phyloP scores from a whole-genome alignment of 192 early-diverging fungal species.

The Podila verticillata region DNA sequence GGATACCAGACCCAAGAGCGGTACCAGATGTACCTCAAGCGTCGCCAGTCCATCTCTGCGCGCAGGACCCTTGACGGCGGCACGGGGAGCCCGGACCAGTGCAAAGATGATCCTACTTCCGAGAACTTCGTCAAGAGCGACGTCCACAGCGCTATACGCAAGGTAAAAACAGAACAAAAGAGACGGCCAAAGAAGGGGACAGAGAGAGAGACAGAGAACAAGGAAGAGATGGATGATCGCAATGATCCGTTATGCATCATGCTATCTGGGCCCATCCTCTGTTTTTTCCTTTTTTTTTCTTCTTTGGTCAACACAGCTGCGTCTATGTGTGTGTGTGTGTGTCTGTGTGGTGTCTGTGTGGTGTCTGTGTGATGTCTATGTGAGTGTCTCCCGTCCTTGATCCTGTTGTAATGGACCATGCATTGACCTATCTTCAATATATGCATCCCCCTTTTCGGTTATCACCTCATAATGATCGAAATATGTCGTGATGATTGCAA shows the following conservation, averaged over 20 bases:
- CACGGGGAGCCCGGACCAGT: slow-evolving; percentile 25
- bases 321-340: no score
- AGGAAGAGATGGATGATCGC: not conserved
- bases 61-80: slow-evolving; percentile 27
- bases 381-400: no score
- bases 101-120: slow-evolving; percentile 29
- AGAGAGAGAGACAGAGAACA: not conserved
- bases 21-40: slow-evolving; percentile 58
- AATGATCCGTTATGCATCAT: no score
- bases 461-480: not conserved
- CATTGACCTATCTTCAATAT: no score
- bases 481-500: not conserved
- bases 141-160: slow-evolving; percentile 39
- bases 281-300: not conserved
- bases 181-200: not conserved
- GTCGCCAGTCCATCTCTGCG: slow-evolving; percentile 36
- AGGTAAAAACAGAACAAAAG: slow-evolving; percentile 12
- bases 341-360: no score
- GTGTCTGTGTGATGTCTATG: no score
- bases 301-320: no score
- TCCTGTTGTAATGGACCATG: no score
- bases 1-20: slow-evolving; percentile 70
- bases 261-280: no score
- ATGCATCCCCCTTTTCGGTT: not conserved
- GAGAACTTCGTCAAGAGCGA: slow-evolving; percentile 46